These are phyloP conservation scores for Rosa hybrid DNA, from an alignment of 331 rosid genomes.

Conservation along the genomic window DNA sequence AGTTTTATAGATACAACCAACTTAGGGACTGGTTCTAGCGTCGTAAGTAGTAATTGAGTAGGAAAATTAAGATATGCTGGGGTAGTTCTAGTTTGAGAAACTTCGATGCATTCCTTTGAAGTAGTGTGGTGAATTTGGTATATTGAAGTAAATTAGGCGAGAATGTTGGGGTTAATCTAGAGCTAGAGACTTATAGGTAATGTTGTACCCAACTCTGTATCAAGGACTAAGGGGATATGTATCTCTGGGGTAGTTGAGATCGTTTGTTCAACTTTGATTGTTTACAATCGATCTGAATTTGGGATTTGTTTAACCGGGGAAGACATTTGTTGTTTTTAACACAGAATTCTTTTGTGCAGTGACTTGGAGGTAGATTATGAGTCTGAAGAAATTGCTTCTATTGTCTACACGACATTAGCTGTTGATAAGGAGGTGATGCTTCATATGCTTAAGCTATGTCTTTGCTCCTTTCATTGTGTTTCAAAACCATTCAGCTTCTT, in stretches of 20 bases:
- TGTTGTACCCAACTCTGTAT: neutral
- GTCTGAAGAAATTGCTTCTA: slow-evolving; percentile 66
- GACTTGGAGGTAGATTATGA: slow-evolving; percentile 74
- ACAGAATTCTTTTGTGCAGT: slow-evolving; percentile 37
- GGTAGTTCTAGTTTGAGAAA: neutral
- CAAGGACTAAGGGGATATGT: neutral
- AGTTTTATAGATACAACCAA: neutral
- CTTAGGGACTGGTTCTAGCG: neutral
- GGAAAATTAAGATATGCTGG: neutral
- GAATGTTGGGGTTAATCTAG: neutral
- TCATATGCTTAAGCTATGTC: slow-evolving; percentile 10
- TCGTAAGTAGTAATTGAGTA: neutral
- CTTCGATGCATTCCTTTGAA: neutral
- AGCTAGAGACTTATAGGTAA: neutral
- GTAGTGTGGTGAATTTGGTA: neutral
- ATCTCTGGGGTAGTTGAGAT: neutral
- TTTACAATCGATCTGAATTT: slow-evolving; percentile 2
- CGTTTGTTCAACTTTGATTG: neutral
- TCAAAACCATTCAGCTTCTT: slow-evolving; percentile 4
- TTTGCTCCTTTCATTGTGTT: neutral
- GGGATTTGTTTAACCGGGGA: neutral
- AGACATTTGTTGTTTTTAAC: neutral
- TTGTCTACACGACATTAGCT: slow-evolving; percentile 60
- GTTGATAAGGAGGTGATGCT: slow-evolving; percentile 81
- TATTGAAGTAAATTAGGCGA: neutral